Base-by-base conservation (phyloP, 2,329 filamentous ascomycete genomes). In the Phialemoniopsis sp. region DNA sequence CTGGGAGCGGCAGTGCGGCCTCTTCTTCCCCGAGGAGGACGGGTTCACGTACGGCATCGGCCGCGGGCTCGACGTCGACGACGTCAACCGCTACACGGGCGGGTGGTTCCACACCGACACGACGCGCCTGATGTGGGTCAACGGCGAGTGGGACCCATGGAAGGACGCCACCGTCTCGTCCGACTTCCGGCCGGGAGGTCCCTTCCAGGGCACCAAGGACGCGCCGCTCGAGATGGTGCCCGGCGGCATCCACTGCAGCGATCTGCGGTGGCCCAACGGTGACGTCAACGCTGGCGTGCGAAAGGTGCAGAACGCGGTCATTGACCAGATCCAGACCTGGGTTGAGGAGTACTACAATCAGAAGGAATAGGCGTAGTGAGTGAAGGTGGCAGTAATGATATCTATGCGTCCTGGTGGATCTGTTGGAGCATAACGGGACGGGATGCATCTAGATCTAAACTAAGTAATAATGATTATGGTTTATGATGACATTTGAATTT, bases 271-370 rank as follows among this genome's bases (percentile, higher is more conserved):
- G 1, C 50, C 48, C 17, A 80, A 81, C 56, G 77, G 69, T 36
- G 53, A 41, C 3, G 68, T 58, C 14, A 81, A 82, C 50, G 62
- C 57, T 0, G 74, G 67, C 0, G 66, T 70, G 2, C 62, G 70
- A 52, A 57, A 58, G 31, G 64, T 80, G 2, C 69, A 76, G 30
- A 63, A 78, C 47, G 63, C 64, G 18, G 67, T 73, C 52, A 59
- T 78, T 4, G 61, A 57, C 12, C 66, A 76, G 54, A 69, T 82
- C 46, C 68, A 65, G 46, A 53, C 50, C 16, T 81, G 77, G 77
- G 71, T 80, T 3, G 60, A 55, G 1, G 72, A 80, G 53, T 81
- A 59, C 37, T 66, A 67, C 38, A 46, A 45, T 5, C 42, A 52
- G 38, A 57, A 60, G 51, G 51, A 43, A 12, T 14, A 31, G 40